Percentiles rank a stretch among this genome's conserved stretches.
phyloP scores from a whole-genome alignment of 805 yeast species.

The Candida caryicola region DNA sequence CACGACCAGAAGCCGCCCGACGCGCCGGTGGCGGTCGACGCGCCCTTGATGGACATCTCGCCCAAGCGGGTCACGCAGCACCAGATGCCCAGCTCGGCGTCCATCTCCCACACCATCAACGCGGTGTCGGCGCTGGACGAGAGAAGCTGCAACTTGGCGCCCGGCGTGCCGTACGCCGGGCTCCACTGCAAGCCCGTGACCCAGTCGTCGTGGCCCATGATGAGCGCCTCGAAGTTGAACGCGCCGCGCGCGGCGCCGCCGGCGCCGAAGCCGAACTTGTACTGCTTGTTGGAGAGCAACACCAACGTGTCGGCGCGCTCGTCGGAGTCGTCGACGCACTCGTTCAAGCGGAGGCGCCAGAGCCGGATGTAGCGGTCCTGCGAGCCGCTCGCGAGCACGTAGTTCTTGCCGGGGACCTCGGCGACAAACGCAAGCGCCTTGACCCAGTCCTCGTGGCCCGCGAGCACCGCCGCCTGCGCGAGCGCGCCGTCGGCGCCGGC shows the following conservation, averaged over 20 bases:
- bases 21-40: conserved; percentile 97
- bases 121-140: conserved; percentile 94
- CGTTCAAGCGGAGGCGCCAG: conserved; percentile 72
- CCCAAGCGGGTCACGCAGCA: conserved; percentile 77
- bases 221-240: conserved; percentile 83
- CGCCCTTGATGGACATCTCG: conserved; percentile 92
- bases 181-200: conserved; percentile 84
- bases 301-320: conserved; percentile 52
- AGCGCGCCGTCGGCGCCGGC: conserved; percentile 20
- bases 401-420: conserved; percentile 46
- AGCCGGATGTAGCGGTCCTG: conserved; percentile 90
- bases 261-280: conserved; percentile 46
- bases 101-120: conserved; percentile 92
- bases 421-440: conserved; percentile 64
- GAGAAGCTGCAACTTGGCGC: conserved; percentile 51
- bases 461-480: conserved; percentile 49
- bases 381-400: conserved; percentile 80
- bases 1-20: conserved; percentile 64
- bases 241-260: conserved; percentile 41
- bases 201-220: conserved; percentile 99
- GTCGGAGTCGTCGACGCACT: conserved; percentile 52
- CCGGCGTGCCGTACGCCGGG: conserved; percentile 29
- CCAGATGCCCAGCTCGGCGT: conserved; percentile 86
- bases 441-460: conserved; percentile 98
- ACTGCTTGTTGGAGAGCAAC: conserved; percentile 68